phyloP scores from a whole-genome alignment of 257 asterid genomes.

The Solanum pimpinellifolium region DNA sequence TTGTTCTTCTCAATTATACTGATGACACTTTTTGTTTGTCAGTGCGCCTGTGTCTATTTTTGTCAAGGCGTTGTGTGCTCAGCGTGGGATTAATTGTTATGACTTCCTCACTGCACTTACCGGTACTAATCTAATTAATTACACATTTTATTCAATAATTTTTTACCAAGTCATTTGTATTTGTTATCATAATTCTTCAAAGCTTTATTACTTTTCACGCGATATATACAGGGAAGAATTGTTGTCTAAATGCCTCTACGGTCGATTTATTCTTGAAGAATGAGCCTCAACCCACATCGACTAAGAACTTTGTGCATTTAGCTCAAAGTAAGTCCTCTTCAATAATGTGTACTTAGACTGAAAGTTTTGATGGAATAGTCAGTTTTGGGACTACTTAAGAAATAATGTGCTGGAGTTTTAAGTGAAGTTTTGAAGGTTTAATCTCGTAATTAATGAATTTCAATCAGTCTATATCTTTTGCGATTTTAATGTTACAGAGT shows the following conservation, averaged over 20 bases:
- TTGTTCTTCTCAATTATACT: background rate
- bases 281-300: constrained; percentile 79
- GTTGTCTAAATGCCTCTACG: constrained; percentile 66
- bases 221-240: constrained; percentile 43
- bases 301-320: constrained; percentile 71
- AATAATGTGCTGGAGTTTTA: background rate
- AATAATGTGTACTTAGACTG: background rate
- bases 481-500: background rate
- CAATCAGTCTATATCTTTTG: background rate
- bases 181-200: background rate
- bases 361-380: background rate
- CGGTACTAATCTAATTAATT: constrained; percentile 17
- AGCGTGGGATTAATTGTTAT: constrained; percentile 44
- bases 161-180: background rate
- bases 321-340: constrained; percentile 63
- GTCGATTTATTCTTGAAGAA: constrained; percentile 42
- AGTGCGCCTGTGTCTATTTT: constrained; percentile 33
- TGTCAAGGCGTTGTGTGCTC: constrained; percentile 29
- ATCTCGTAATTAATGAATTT: no score
- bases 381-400: background rate
- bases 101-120: constrained; percentile 57
- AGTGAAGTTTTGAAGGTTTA: no score
- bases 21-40: background rate
- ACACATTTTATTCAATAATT: background rate
- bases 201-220: background rate